These are phyloP conservation scores for Clavaria fumosa DNA, from an alignment of 768 basidiomycete species.

Conservation along the genomic window DNA sequence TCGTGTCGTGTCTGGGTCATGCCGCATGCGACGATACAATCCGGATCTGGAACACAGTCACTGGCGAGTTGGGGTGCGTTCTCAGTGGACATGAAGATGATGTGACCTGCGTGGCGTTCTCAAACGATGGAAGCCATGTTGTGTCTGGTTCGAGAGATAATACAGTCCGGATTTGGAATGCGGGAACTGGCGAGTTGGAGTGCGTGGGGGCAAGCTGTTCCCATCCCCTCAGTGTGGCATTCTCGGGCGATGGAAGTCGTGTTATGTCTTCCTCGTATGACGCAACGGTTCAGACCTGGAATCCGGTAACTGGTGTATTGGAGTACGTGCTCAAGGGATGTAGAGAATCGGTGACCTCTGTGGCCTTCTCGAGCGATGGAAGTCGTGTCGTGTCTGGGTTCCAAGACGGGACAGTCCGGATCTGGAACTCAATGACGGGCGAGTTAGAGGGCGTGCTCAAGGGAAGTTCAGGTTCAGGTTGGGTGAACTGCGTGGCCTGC, in stretches of 20 bases:
- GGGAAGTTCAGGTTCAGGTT: no score
- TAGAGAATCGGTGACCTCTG: not conserved
- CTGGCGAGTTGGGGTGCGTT: not conserved
- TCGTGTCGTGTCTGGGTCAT: no score
- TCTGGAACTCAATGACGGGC: not conserved
- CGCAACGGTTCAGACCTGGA: not conserved
- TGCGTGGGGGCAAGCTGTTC: no score
- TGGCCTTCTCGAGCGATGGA: slow-evolving; percentile 2
- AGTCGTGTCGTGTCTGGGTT: not conserved
- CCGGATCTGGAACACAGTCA: slow-evolving; percentile 1
- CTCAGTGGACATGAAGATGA: not conserved
- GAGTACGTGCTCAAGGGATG: not conserved
- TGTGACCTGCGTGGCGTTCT: not conserved
- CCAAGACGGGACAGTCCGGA: not conserved
- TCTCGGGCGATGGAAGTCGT: not conserved
- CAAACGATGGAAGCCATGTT: not conserved
- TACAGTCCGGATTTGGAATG: not conserved
- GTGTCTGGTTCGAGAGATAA: slow-evolving; percentile 1
- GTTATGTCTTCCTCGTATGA: slow-evolving; percentile 1
- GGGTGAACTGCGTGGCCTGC: no score
- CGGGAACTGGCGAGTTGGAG: not conserved
- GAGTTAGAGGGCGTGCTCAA: no score
- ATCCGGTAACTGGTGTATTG: not conserved
- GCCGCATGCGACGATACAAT: no score
- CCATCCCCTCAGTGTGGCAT: slow-evolving; percentile 1